These are phyloP conservation scores for Apiospora hydei DNA, from an alignment of 2,329 filamentous ascomycete genomes.

Conservation along the genomic window DNA sequence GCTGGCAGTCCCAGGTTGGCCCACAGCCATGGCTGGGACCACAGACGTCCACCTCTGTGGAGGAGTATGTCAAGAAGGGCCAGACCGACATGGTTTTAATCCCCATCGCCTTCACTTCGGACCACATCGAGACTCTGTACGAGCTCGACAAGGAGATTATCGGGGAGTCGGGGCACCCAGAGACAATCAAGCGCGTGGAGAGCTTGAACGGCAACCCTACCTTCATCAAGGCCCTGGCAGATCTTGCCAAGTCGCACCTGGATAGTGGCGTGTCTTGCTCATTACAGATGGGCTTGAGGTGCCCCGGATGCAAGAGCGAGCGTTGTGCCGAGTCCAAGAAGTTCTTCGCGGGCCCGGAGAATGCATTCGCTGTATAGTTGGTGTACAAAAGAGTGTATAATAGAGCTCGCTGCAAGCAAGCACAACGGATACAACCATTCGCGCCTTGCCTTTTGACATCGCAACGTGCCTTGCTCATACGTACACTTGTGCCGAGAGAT, in stretches of 20 bases:
- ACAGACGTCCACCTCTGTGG: slow-evolving; percentile 88
- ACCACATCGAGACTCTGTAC: slow-evolving; percentile 96
- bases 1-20: slow-evolving; percentile 98
- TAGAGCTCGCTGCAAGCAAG: background rate
- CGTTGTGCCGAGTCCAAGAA: slow-evolving; percentile 81
- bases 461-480: background rate
- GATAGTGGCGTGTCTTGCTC: slow-evolving; percentile 73
- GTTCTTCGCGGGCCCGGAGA: slow-evolving; percentile 60
- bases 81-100: slow-evolving; percentile 91
- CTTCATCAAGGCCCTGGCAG: slow-evolving; percentile 89
- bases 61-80: slow-evolving; percentile 87
- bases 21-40: slow-evolving; percentile 95
- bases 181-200: slow-evolving; percentile 87
- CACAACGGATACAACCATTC: background rate
- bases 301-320: slow-evolving; percentile 92
- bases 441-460: background rate
- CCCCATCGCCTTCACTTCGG: slow-evolving; percentile 97
- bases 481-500: no score
- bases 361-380: slow-evolving; percentile 35
- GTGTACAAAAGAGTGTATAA: background rate
- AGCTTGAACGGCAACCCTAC: slow-evolving; percentile 89
- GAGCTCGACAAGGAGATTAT: slow-evolving; percentile 96
- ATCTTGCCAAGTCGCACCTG: slow-evolving; percentile 84
- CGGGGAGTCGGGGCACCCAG: slow-evolving; percentile 78
- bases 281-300: slow-evolving; percentile 86